phyloP scores from a whole-genome alignment of 768 basidiomycete species.

The Boletus edulis region DNA sequence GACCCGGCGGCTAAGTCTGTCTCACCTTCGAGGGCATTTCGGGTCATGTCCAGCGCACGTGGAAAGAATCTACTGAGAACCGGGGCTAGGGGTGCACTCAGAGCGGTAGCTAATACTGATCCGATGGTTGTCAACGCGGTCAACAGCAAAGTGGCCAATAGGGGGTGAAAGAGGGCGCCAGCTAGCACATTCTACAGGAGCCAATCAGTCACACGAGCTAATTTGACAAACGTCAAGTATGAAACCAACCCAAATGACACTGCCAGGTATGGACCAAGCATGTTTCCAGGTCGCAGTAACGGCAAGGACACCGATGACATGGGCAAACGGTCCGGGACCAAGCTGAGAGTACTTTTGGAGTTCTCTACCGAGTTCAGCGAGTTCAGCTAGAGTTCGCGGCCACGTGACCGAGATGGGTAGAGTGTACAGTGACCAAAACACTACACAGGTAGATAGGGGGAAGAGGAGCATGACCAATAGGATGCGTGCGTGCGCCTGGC shows the following conservation, averaged over 20 bases:
- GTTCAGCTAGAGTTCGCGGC: slow-evolving; percentile 74
- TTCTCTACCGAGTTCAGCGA: slow-evolving; percentile 71
- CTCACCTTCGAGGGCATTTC: slow-evolving; percentile 73
- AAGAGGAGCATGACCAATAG: slow-evolving; percentile 70
- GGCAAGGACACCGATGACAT: slow-evolving; percentile 81
- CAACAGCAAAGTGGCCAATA: slow-evolving; percentile 76
- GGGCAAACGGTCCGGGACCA: slow-evolving; percentile 58
- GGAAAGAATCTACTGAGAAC: slow-evolving; percentile 81
- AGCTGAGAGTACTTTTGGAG: slow-evolving; percentile 78
- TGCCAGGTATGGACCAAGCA: slow-evolving; percentile 95
- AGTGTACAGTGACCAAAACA: slow-evolving; percentile 45
- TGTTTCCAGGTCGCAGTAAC: slow-evolving; percentile 93
- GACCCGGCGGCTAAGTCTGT: slow-evolving; percentile 42
- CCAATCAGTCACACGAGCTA: slow-evolving; percentile 16
- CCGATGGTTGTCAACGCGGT: slow-evolving; percentile 86
- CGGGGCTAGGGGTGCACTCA: slow-evolving; percentile 83
- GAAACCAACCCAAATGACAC: slow-evolving; percentile 78
- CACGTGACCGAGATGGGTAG: slow-evolving; percentile 72
- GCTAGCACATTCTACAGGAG: slow-evolving; percentile 79
- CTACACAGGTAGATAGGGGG: slow-evolving; percentile 60
- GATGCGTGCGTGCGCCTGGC: slow-evolving; percentile 55
- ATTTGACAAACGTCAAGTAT: background rate
- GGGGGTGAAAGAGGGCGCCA: slow-evolving; percentile 82
- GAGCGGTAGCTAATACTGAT: slow-evolving; percentile 75
- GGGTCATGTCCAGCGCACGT: slow-evolving; percentile 79